Base-by-base conservation (phyloP, 441 rosid species). In the Corymbia calophylla region DNA sequence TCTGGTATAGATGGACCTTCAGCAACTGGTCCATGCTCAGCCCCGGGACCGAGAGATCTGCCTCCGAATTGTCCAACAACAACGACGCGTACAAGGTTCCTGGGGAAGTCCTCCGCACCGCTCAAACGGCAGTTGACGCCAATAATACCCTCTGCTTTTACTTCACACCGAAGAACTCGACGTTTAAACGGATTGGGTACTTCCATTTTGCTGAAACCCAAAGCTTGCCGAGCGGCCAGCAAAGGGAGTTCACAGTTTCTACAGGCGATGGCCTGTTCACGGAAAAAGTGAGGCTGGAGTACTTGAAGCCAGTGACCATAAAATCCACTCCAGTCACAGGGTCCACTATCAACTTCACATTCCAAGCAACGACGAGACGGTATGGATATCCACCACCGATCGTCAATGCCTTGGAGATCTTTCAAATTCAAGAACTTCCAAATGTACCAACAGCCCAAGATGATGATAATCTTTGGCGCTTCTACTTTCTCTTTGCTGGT, bases 331-430 rank as follows among this genome's bases (percentile, higher is more conserved):
- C 92, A 0, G 49, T 87, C 10, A 88, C 91, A 48, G 95, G 91
- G 88, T 87, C 81, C 51, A 86, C 14, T 23, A 92, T 93, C 68
- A 62, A 1, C 27, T 86, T 92, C 85, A 53, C 39, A 10, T 85
- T 93, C 7, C 1, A 27, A 2, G 89, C 90, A 87, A 90, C 80
- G 8, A 13, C 53, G 6, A 73, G 62, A 2, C 60, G 84, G 23
- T 92, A 92, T 27, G 88, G 87, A 9, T 90, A 86, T 25, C 93
- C 93, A 25, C 92, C 93, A 7, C 92, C 94, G 10, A 92, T 92
- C 85, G 86, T 93, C 32, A 93, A 93, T 81, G 94, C 95, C 17
- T 8, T 93, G 39, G 93, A 93, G 68, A 89, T 93, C 14, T 91
- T 87, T 73, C 5, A 19, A 9, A 12, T 84, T 8, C 64, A 7